phyloP scores from a whole-genome alignment of 805 yeast species.

The Allodekkera sacchari region DNA sequence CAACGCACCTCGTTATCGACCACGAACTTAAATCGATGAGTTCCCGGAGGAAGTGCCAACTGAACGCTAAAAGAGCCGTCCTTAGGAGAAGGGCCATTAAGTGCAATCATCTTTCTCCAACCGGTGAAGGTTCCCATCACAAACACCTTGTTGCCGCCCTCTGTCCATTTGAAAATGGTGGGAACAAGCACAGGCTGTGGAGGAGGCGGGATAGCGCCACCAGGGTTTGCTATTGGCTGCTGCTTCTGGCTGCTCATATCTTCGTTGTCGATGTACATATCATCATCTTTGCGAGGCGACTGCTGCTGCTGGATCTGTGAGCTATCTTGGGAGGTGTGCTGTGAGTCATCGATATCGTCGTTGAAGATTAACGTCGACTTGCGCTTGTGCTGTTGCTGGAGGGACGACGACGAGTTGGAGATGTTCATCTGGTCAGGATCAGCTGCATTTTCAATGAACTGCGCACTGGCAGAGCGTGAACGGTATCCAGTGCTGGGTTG shows the following conservation, averaged over 20 bases:
- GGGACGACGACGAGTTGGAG: neutral
- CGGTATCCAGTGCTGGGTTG: constrained; percentile 6
- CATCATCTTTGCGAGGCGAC: constrained; percentile 23
- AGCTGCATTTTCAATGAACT: constrained; percentile 10
- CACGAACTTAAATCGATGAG: constrained; percentile 88
- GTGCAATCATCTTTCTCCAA: constrained; percentile 96
- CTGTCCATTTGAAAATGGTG: constrained; percentile 81
- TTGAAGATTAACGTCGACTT: constrained; percentile 65
- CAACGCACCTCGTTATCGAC: constrained; percentile 89
- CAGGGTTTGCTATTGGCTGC: constrained; percentile 8
- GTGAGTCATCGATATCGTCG: constrained; percentile 52
- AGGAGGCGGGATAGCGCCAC: constrained; percentile 3
- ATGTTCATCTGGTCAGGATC: neutral
- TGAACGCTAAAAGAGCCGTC: constrained; percentile 57
- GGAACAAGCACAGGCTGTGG: constrained; percentile 28
- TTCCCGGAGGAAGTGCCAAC: constrained; percentile 77
- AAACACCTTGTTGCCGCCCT: constrained; percentile 93
- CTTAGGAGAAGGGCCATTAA: constrained; percentile 42
- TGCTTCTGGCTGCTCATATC: constrained; percentile 6
- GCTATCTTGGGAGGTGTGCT: constrained; percentile 21
- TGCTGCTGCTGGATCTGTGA: constrained; percentile 12
- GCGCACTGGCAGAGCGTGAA: constrained; percentile 5
- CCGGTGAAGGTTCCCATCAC: constrained; percentile 98
- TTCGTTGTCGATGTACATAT: constrained; percentile 18
- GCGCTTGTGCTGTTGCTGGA: constrained; percentile 1